Percentiles rank a stretch among this genome's conserved stretches.
Conservation (phyloP, 805 yeast species). For the Kodamaea nitidulidarum region DNA sequence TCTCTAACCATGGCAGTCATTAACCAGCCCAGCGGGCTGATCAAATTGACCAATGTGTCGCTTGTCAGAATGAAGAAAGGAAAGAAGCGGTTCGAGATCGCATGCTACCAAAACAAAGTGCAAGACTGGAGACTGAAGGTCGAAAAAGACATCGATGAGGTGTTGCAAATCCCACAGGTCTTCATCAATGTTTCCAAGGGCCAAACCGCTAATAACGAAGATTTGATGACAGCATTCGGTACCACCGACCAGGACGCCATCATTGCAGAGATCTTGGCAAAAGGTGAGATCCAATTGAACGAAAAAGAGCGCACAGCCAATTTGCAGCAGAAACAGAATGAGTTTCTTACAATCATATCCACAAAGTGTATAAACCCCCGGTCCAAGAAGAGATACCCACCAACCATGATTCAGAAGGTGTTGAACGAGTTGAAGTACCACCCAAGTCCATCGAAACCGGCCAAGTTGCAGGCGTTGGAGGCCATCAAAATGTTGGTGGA, state of each 20-base stretch:
- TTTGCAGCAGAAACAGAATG: slow-evolving; percentile 69
- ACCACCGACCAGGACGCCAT: slow-evolving; percentile 71
- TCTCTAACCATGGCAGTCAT: slow-evolving; percentile 42
- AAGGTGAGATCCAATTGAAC: slow-evolving; percentile 92
- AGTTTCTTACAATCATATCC: slow-evolving; percentile 75
- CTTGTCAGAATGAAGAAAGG: slow-evolving; percentile 88
- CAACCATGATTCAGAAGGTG: slow-evolving; percentile 89
- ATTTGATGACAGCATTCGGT: slow-evolving; percentile 67
- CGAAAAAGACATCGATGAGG: slow-evolving; percentile 94
- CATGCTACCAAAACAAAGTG: slow-evolving; percentile 94
- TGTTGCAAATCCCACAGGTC: slow-evolving; percentile 91
- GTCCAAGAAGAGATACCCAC: slow-evolving; percentile 87
- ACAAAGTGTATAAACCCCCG: slow-evolving; percentile 90
- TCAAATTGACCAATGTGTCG: slow-evolving; percentile 90
- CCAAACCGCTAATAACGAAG: slow-evolving; percentile 84
- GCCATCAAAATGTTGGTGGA: slow-evolving; percentile 76
- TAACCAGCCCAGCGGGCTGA: slow-evolving; percentile 85
- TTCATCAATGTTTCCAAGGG: slow-evolving; percentile 93
- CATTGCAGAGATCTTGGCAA: slow-evolving; percentile 74
- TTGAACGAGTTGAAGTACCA: slow-evolving; percentile 75
- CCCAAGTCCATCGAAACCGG: slow-evolving; percentile 64
- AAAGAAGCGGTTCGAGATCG: slow-evolving; percentile 87
- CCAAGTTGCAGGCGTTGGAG: slow-evolving; percentile 87
- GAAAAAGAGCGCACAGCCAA: slow-evolving; percentile 87
- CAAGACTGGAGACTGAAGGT: slow-evolving; percentile 89